Evolutionary conservation across 257 asterid genomes (phyloP).

Genomic region (Solanum medicagineum): DNA sequence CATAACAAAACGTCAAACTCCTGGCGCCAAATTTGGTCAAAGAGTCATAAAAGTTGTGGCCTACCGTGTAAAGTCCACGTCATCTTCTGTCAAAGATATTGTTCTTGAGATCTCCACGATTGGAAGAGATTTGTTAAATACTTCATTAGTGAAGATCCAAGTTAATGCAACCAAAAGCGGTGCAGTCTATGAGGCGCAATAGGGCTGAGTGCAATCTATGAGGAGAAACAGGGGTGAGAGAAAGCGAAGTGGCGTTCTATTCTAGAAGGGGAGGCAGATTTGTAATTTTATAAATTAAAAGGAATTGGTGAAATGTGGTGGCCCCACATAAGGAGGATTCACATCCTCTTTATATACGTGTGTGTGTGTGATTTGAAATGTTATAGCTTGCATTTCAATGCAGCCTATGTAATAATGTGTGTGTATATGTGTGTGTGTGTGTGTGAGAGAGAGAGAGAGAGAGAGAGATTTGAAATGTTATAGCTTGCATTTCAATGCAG

Average conservation of each 20-base stretch:
- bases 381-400: background rate
- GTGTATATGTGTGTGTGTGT: too few species aligned
- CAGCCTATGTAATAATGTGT: background rate
- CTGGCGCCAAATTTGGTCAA: conserved; percentile 59
- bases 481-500: background rate
- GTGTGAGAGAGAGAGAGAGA: too few species aligned
- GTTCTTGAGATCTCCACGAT: conserved; percentile 22
- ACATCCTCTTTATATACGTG: too few species aligned
- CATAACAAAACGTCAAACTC: conserved; percentile 57
- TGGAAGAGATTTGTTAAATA: conserved; percentile 29
- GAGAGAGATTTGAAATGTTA: too few species aligned
- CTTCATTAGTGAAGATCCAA: conserved; percentile 32
- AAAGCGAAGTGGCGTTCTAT: too few species aligned
- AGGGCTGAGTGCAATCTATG: too few species aligned
- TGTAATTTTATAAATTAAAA: too few species aligned
- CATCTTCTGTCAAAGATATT: conserved; percentile 39
- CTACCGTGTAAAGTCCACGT: conserved; percentile 71
- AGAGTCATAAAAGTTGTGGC: conserved; percentile 63
- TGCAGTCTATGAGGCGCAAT: background rate
- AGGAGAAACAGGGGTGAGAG: too few species aligned
- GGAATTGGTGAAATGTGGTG: too few species aligned
- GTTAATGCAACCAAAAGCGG: conserved; percentile 36
- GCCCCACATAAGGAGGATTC: too few species aligned
- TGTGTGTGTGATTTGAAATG: too few species aligned
- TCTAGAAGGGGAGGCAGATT: too few species aligned